A percentile compares a stretch with the other conserved stretches of the same genome.
These are phyloP conservation scores for Achaetomiella virescens DNA, from an alignment of 495 filamentous ascomycete species.

Conservation along the genomic window DNA sequence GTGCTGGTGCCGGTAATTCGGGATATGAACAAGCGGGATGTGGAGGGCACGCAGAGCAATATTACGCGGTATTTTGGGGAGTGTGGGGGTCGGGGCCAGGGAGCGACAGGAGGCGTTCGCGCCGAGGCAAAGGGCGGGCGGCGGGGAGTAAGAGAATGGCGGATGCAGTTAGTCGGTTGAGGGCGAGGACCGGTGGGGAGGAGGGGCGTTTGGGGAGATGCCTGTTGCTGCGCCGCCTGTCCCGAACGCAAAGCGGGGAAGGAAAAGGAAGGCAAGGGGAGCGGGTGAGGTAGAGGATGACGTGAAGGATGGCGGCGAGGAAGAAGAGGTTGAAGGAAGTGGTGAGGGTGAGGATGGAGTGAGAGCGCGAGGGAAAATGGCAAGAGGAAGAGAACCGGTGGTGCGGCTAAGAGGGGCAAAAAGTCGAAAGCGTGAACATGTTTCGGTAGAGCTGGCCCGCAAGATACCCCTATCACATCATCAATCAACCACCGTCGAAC, in stretches of 20 bases:
- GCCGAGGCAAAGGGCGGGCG: slow-evolving; percentile 56
- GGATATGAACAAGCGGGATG: slow-evolving; percentile 83
- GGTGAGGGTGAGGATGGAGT: slow-evolving; percentile 18
- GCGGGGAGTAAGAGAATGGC: slow-evolving; percentile 75
- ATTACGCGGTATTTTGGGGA: slow-evolving; percentile 81
- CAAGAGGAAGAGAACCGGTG: slow-evolving; percentile 16
- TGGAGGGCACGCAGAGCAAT: slow-evolving; percentile 90
- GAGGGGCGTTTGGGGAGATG: slow-evolving; percentile 16
- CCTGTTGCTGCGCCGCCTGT: slow-evolving; percentile 17
- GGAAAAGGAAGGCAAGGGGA: slow-evolving; percentile 14
- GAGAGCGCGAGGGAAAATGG: slow-evolving; percentile 19
- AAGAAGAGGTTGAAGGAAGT: slow-evolving; percentile 8
- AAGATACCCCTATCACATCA: not conserved
- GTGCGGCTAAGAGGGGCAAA: slow-evolving; percentile 28
- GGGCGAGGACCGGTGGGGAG: slow-evolving; percentile 27
- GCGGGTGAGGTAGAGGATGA: slow-evolving; percentile 25
- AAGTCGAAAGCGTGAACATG: slow-evolving; percentile 26
- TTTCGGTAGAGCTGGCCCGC: not conserved
- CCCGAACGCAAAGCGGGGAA: slow-evolving; percentile 20
- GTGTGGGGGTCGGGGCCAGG: slow-evolving; percentile 31
- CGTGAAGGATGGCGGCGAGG: slow-evolving; percentile 21
- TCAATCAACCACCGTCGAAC: not conserved
- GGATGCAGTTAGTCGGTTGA: slow-evolving; percentile 65
- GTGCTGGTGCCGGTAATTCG: slow-evolving; percentile 88
- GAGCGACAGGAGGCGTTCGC: slow-evolving; percentile 61